These are phyloP conservation scores for Delitschia confertaspora DNA, from an alignment of 495 filamentous ascomycete species.

Conservation along the genomic window DNA sequence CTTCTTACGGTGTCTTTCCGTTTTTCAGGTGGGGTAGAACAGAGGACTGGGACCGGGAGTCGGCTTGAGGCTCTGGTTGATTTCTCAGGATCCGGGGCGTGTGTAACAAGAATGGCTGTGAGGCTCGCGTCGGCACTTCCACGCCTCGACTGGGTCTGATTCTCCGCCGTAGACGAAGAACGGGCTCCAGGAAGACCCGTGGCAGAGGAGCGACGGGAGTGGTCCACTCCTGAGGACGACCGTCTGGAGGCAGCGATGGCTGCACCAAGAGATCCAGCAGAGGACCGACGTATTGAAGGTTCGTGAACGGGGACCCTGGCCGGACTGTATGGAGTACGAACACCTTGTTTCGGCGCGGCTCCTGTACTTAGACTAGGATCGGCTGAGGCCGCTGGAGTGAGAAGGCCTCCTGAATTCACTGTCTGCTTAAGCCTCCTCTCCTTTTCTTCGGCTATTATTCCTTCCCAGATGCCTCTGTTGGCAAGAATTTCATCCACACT, in stretches of 20 bases:
- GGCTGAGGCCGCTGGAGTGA: constrained; percentile 3
- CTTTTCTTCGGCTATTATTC: constrained; percentile 49
- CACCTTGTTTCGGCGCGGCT: neutral
- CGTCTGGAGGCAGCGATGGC: constrained; percentile 11
- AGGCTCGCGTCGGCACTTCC: constrained; percentile 25
- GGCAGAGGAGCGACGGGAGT: constrained; percentile 20
- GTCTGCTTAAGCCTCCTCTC: constrained; percentile 13
- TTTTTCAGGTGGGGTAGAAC: constrained; percentile 3
- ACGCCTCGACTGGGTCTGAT: constrained; percentile 26
- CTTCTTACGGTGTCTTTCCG: constrained; percentile 23
- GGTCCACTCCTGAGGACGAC: constrained; percentile 16
- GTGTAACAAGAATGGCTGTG: constrained; percentile 25
- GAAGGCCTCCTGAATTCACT: constrained; percentile 5
- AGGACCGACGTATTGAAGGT: constrained; percentile 6
- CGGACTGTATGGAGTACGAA: neutral
- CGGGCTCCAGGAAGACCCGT: constrained; percentile 7
- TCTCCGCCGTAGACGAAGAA: constrained; percentile 3
- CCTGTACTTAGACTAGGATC: constrained; percentile 18
- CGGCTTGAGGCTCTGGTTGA: neutral
- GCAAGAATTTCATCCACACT: constrained; percentile 66
- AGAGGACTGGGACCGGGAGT: neutral
- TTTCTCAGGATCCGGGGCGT: constrained; percentile 12
- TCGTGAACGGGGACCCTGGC: neutral
- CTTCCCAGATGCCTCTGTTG: constrained; percentile 67
- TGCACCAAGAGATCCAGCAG: constrained; percentile 10